Conservation (phyloP, 2,329 filamentous ascomycete species). For the Paradendryphiella salina region DNA sequence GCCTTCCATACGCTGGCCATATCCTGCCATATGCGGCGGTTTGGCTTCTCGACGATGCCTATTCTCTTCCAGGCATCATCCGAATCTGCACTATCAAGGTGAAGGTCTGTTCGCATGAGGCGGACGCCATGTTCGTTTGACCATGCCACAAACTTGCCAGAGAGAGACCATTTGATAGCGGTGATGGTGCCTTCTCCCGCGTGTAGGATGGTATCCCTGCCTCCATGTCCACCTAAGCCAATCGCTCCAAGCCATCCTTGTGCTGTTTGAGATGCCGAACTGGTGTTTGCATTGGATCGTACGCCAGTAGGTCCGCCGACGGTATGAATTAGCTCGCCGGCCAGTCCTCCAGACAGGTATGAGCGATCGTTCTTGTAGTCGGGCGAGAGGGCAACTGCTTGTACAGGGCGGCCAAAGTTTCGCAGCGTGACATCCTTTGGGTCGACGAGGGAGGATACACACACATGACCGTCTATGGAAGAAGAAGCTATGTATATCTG, state of each 20-base stretch:
- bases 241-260: slow-evolving; percentile 91
- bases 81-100: slow-evolving; percentile 73
- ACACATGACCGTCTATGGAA: slow-evolving; percentile 94
- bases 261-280: slow-evolving; percentile 79
- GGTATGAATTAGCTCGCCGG: slow-evolving; percentile 85
- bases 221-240: slow-evolving; percentile 74
- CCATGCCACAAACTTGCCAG: slow-evolving; percentile 92
- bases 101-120: slow-evolving; percentile 88
- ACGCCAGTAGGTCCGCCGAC: slow-evolving; percentile 76
- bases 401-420: slow-evolving; percentile 91
- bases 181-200: slow-evolving; percentile 90
- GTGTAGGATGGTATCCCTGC: slow-evolving; percentile 84
- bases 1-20: slow-evolving; percentile 97
- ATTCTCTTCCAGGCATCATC: slow-evolving; percentile 94
- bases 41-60: slow-evolving; percentile 86
- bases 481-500: slow-evolving; percentile 92
- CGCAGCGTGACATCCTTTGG: slow-evolving; percentile 86
- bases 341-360: slow-evolving; percentile 87
- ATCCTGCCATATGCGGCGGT: slow-evolving; percentile 86
- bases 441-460: slow-evolving; percentile 84
- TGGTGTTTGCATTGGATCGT: slow-evolving; percentile 82
- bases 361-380: slow-evolving; percentile 88
- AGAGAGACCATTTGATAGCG: slow-evolving; percentile 91
- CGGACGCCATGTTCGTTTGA: slow-evolving; percentile 97
- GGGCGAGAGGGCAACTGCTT: slow-evolving; percentile 90